Percentiles rank a stretch among this genome's conserved stretches.
These are phyloP conservation scores for Protea cynaroides DNA, from an alignment of 164 flowering plant species.

Conservation along the genomic window DNA sequence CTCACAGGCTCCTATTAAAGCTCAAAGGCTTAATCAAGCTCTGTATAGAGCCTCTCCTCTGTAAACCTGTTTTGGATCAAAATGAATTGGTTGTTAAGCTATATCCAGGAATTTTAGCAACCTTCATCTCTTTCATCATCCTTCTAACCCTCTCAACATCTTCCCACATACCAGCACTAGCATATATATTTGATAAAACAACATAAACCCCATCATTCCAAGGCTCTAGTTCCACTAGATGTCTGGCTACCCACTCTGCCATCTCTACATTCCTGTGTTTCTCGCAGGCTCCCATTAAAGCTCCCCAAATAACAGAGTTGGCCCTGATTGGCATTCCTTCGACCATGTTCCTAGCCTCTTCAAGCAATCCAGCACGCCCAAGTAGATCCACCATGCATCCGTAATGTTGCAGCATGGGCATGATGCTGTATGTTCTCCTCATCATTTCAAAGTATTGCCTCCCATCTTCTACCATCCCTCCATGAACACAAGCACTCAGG, in stretches of 20 bases:
- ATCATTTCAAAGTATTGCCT: conserved; percentile 41
- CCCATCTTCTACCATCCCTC: conserved; percentile 59
- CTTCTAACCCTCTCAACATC: conserved; percentile 45
- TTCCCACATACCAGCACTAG: conserved; percentile 48
- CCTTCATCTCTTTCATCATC: conserved; percentile 33
- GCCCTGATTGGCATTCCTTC: conserved; percentile 56
- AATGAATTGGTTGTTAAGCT: conserved; percentile 29
- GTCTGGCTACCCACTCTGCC: conserved; percentile 55
- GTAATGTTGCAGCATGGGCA: conserved; percentile 46
- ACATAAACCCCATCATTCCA: conserved; percentile 67
- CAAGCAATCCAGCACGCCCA: conserved; percentile 53
- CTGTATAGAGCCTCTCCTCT: too few species aligned
- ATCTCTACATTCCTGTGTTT: conserved; percentile 44
- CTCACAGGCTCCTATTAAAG: too few species aligned
- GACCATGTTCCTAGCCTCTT: conserved; percentile 48
- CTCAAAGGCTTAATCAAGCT: too few species aligned
- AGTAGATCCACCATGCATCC: conserved; percentile 78
- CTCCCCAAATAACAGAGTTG: conserved; percentile 47
- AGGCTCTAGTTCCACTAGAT: conserved; percentile 55
- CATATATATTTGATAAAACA: conserved; percentile 64
- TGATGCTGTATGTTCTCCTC: conserved; percentile 36
- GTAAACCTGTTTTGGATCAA: too few species aligned
- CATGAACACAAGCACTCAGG: conserved; percentile 64
- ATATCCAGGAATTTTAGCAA: conserved; percentile 54
- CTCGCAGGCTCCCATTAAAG: conserved; percentile 63